phyloP scores from a whole-genome alignment of 202 grass and related monocot species.

The Zizania palustris region DNA sequence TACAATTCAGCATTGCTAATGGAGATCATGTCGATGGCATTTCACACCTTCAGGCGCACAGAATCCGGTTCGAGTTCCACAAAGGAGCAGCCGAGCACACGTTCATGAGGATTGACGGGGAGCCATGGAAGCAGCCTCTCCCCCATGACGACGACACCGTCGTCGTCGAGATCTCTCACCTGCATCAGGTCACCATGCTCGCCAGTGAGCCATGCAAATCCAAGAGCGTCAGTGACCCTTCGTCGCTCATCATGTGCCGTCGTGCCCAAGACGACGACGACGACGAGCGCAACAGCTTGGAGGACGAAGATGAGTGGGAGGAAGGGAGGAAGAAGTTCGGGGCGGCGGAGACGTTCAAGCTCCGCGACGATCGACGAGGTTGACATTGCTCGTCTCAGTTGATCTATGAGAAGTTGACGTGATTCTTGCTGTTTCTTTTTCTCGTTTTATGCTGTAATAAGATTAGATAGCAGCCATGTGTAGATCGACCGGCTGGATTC shows the following conservation, averaged over 20 bases:
- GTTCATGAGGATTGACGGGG: conserved; percentile 90
- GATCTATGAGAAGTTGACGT: neutral
- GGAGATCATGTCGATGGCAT: neutral
- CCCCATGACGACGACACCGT: conserved; percentile 73
- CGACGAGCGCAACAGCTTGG: conserved; percentile 47
- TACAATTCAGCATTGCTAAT: neutral
- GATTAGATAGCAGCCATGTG: neutral
- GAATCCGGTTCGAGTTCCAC: conserved; percentile 85
- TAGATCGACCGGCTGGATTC: neutral
- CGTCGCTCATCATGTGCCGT: conserved; percentile 29
- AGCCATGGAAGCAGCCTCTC: conserved; percentile 97
- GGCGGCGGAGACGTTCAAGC: conserved; percentile 79
- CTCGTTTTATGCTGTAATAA: no score
- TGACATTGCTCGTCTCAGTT: conserved; percentile 73
- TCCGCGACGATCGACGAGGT: conserved; percentile 70
- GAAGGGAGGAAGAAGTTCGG: conserved; percentile 80
- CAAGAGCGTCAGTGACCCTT: conserved; percentile 58
- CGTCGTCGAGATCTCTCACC: conserved; percentile 80
- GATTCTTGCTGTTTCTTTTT: neutral
- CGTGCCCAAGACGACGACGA: conserved; percentile 33
- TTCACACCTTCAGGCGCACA: conserved; percentile 47
- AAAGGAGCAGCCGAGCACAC: conserved; percentile 70
- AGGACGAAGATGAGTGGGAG: conserved; percentile 76
- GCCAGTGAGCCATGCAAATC: conserved; percentile 59
- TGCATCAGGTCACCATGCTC: conserved; percentile 83